Evolutionary conservation across 2,329 filamentous ascomycete genomes (phyloP).

Genomic region (Diaporthe ilicicola): DNA sequence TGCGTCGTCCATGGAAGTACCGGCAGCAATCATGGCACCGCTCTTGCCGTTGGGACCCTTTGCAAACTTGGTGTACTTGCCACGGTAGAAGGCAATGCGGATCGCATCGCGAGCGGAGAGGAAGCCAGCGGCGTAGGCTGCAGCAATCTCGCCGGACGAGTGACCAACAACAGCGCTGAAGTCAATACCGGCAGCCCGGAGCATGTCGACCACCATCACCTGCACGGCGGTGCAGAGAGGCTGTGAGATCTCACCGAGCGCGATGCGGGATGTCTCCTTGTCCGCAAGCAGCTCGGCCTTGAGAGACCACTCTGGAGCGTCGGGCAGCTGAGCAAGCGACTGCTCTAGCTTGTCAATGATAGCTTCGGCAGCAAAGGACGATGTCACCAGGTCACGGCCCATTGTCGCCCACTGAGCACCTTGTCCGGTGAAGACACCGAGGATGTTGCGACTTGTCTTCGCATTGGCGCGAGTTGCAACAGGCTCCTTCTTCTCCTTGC

Average conservation of each 20-base stretch:
- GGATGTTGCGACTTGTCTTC: not conserved
- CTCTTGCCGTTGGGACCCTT: not conserved
- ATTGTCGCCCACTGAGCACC: constrained; percentile 46
- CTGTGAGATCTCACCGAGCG: constrained; percentile 27
- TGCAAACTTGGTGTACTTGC: constrained; percentile 6
- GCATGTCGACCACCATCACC: constrained; percentile 46
- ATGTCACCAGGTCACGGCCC: constrained; percentile 42
- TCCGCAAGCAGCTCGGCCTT: constrained; percentile 18
- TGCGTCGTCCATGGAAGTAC: constrained; percentile 28
- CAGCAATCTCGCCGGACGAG: constrained; percentile 37
- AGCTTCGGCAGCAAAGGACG: constrained; percentile 35
- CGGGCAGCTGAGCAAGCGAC: constrained; percentile 5
- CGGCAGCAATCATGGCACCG: constrained; percentile 29
- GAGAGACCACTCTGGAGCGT: constrained; percentile 27
- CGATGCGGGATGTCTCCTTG: constrained; percentile 26
- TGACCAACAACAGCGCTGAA: constrained; percentile 41
- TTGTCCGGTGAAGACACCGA: constrained; percentile 45
- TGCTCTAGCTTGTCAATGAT: constrained; percentile 12
- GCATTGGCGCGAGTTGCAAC: not conserved
- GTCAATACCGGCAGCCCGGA: constrained; percentile 37
- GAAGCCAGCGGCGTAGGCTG: constrained; percentile 28
- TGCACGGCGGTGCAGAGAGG: constrained; percentile 50
- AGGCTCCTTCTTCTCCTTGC: not conserved
- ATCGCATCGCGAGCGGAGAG: constrained; percentile 37
- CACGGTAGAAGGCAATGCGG: constrained; percentile 37